Base-by-base conservation (phyloP, 2,329 filamentous ascomycete genomes). In the Ceratocystis lukuohia region DNA sequence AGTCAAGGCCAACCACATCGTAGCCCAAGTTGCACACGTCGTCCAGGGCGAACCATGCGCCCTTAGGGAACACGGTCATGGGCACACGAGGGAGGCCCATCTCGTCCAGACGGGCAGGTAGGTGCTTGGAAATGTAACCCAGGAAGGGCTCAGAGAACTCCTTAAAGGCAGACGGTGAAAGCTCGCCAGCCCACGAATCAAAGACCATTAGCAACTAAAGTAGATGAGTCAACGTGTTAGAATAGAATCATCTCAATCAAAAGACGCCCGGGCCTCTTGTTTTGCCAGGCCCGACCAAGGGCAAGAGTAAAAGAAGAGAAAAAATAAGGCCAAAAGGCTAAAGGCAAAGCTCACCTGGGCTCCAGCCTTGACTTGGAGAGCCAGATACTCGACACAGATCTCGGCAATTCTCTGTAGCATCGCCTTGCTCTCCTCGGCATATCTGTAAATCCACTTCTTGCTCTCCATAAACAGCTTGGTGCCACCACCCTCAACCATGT, bases 61-160 rank as follows among this genome's bases (percentile, higher is more conserved):
- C 94, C 79, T 99, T 99, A 45, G 94, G 91, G 75, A 99, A 99
- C 28, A 97, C 91, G 4, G 92, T 95, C 92, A 97, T 96, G 2
- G 94, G 94, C 2, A 99, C 93, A 10, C 79, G 81, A 67, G 92
- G 88, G 64, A 93, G 77, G 0, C 86, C 86, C 73, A 95, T 80
- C 74, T 89, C 88, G 71, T 83, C 79, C 67, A 97, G 78, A 68
- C 85, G 86, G 71, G 79, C 80, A 1, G 93, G 93, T 2, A 99
- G 82, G 70, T 92, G 83, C 70, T 88, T 80, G 10, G 91, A 86
- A 71, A 99, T 97, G 74, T 92, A 86, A 56, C 83, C 83, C 65
- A 99, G 81, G 74, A 93, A 96, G 0, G 94, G 94, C 70, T 94
- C 83, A 1, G 90, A 87, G 75, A 97, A 95, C 66, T 87, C 80